Evolutionary conservation across 2,329 filamentous ascomycete species (phyloP), one percentile per base, ranked within the genome.

Genomic region (Trichoderma sp.): DNA sequence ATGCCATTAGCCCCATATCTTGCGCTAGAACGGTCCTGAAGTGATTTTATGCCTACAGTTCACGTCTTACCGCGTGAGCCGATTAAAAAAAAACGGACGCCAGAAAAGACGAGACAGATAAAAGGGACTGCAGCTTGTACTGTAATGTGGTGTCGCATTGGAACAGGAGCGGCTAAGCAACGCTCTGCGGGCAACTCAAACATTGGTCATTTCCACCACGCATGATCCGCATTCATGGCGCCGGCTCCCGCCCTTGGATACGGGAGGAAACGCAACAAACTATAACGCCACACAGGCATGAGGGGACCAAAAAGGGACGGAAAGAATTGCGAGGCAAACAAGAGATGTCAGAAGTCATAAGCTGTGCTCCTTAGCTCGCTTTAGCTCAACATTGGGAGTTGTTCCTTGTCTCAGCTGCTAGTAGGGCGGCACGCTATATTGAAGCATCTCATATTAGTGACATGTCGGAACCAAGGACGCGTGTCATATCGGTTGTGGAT

Each of bases 61-160:
- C 66, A 51, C 36, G 51, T 60, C 53, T 71, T 60, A 60, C 69
- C 60, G 60, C 62, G 69, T 24, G 69, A 71, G 62, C 69, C 69
- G 62, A 36, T 43, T n/a, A 26, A 65, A 56, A 57, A 53, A 66
- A n/a, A 51, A 47, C 3, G 9, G 66, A 24, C 12, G 53, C 26
- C 21, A 34, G 18, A 61, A 30, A 32, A 60, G 28, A 62, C 58
- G 28, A 58, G 28, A 43, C 18, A 58, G 28, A 58, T 8, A 21
- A 4, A 36, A 15, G 34, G 34, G 34, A 60, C 11, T 60, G 56
- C 18, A 51, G 43, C 43, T 51, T 51, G n/a, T 51, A 51, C 43
- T 12, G 43, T 57, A 28, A 18, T n/a, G 43, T 63, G 21, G 51
- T 56, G 64, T 58, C 15, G 36, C 64, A 58, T 21, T 58, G 64